Conservation (phyloP, 2,329 filamentous ascomycete genomes). For the Paecilomyces dactylethromorphus region DNA sequence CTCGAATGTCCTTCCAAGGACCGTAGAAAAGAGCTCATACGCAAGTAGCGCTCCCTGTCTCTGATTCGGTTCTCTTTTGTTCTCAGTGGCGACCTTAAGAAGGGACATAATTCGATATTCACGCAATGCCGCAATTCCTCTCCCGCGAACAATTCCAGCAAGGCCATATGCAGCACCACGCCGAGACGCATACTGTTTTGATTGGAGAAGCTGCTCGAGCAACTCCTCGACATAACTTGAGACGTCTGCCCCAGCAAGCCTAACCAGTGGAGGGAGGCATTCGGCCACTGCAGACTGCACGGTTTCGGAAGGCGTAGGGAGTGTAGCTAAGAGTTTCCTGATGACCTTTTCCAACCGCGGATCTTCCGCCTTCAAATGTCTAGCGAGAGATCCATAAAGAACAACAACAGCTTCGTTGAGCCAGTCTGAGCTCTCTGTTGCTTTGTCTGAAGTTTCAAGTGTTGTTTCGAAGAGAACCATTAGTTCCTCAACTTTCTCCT, state of each 20-base stretch:
- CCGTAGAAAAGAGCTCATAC: slow-evolving; percentile 80
- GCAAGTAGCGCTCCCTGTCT: slow-evolving; percentile 83
- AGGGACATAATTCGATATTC: slow-evolving; percentile 82
- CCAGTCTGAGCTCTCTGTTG: slow-evolving; percentile 73
- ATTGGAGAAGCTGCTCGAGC: slow-evolving; percentile 72
- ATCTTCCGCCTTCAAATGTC: slow-evolving; percentile 80
- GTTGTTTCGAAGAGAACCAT: slow-evolving; percentile 90
- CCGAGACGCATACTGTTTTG: slow-evolving; percentile 87
- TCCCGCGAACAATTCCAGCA: slow-evolving; percentile 82
- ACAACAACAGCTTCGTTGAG: slow-evolving; percentile 97
- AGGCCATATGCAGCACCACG: slow-evolving; percentile 92
- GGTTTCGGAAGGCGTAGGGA: slow-evolving; percentile 91
- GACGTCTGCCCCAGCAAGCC: slow-evolving; percentile 69
- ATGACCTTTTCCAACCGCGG: slow-evolving; percentile 81
- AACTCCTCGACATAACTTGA: slow-evolving; percentile 74
- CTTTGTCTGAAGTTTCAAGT: slow-evolving; percentile 77
- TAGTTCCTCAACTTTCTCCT: slow-evolving; percentile 73
- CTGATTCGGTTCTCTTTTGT: slow-evolving; percentile 87
- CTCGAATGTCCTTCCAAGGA: slow-evolving; percentile 85
- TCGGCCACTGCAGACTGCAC: slow-evolving; percentile 96
- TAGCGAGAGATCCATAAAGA: slow-evolving; percentile 87
- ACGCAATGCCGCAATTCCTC: slow-evolving; percentile 71
- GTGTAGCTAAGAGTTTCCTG: slow-evolving; percentile 73
- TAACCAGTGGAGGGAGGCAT: slow-evolving; percentile 85
- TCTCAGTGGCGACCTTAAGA: slow-evolving; percentile 76